Evolutionary conservation across 768 basidiomycete genomes (phyloP), one percentile per base, ranked within the genome.

Genomic region (Amanita phalloides): DNA sequence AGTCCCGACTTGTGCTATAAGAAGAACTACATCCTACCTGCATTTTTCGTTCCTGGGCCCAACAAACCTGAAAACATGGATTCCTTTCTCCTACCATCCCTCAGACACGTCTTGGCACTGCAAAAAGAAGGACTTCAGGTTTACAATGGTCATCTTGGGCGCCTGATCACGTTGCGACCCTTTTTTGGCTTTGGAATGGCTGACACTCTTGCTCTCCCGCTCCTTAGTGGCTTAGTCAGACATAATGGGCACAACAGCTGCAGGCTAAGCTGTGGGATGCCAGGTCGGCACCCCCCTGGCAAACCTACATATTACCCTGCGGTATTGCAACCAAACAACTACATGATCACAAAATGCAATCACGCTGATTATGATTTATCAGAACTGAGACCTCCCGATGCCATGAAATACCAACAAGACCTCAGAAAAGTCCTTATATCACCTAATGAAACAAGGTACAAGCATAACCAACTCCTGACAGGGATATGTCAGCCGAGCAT

Each of bases 1-100:
- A 21, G 53, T 0, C 73, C 68, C 0, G 56, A 60, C 10, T n/a
- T 48, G 6, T 60, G 60, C 1, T 71, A 69, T 55, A 63, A 68
- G 49, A 68, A 67, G 53, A 49, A 53, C 13, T 53, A 58, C 49
- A 59, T 72, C 14, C 54, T 71, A n/a, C 65, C 64, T 11, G 66
- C 64, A 17, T 60, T 58, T 0, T 54, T 69, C 39, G 62, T 72
- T 25, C 66, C 67, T 17, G 67, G 72, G 0, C 71, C 64, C 0
- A 67, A 70, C 6, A 66, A 67, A n/a, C 70, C 67, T 0, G 67
- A 67, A 30, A 58, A 58, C 32, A 43, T 66, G 0, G 64, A 72
- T n/a, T 70, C 64, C 0, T 71, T 68, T 49, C 45, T 66, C 0
- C 68, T 64, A 45, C 61, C 64, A 10, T 65, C 66, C 0, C 47